Percentiles rank a stretch among this genome's conserved stretches.
phyloP scores from a whole-genome alignment of 345 rosid species.

The Theobroma cacao region DNA sequence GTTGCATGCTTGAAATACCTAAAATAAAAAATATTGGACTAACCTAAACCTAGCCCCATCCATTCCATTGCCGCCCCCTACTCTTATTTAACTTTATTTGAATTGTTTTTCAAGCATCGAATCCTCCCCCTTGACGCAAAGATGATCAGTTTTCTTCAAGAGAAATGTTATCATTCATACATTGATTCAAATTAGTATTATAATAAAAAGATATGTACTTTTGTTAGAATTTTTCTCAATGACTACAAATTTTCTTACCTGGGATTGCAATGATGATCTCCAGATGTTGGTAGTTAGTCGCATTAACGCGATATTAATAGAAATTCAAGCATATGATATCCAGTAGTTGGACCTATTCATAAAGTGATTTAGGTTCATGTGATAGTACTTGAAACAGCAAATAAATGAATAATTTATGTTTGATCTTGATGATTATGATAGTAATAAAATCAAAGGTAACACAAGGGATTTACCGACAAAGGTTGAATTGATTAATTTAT shows the following conservation, averaged over 20 bases:
- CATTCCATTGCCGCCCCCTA: background rate
- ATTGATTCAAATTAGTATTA: background rate
- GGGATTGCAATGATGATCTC: background rate
- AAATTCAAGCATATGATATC: background rate
- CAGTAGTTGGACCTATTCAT: background rate
- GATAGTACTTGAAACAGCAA: background rate
- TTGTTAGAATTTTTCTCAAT: background rate
- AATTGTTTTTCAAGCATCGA: background rate
- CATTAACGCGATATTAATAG: background rate
- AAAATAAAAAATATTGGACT: background rate
- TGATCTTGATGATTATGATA: constrained; percentile 4
- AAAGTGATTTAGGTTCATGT: background rate
- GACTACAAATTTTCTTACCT: background rate
- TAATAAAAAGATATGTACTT: background rate
- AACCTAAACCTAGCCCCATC: background rate
- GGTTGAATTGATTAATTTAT: background rate
- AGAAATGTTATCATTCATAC: background rate
- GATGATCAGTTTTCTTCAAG: background rate
- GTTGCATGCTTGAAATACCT: background rate
- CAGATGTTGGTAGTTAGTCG: background rate
- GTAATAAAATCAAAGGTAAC: background rate
- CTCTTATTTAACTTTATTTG: background rate
- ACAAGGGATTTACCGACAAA: background rate
- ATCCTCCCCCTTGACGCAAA: background rate
- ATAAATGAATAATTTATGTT: background rate